A percentile compares a stretch with the other conserved stretches of the same genome.
Evolutionary conservation across 805 yeast species (phyloP).

Genomic region (Starmerella lactis-condensi): DNA sequence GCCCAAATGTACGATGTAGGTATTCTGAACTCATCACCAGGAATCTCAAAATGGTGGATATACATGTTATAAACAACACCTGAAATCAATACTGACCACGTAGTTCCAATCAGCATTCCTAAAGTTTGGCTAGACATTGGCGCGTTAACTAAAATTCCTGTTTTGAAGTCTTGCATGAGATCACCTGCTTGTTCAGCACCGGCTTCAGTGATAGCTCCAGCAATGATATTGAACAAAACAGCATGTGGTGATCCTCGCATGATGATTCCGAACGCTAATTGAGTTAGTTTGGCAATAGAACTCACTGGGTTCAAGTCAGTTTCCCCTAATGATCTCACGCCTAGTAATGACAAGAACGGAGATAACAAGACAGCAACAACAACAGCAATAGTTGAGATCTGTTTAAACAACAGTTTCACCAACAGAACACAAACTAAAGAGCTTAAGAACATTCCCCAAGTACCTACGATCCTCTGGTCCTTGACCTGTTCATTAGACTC

Average conservation of each 20-base stretch:
- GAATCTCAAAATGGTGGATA: constrained; percentile 66
- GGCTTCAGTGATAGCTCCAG: constrained; percentile 96
- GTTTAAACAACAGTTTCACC: constrained; percentile 43
- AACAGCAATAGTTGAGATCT: constrained; percentile 55
- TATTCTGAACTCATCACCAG: constrained; percentile 60
- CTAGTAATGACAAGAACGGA: constrained; percentile 59
- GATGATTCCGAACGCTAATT: constrained; percentile 64
- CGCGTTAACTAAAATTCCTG: constrained; percentile 82
- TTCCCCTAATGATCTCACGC: constrained; percentile 88
- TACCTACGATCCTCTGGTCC: constrained; percentile 8
- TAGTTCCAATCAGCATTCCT: constrained; percentile 77
- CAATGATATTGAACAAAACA: constrained; percentile 67
- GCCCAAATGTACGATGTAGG: constrained; percentile 97
- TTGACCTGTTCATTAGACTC: too few species aligned
- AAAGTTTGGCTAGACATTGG: constrained; percentile 80
- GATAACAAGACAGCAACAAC: constrained; percentile 56
- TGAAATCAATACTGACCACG: constrained; percentile 65
- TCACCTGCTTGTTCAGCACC: constrained; percentile 99
- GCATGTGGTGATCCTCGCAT: constrained; percentile 69
- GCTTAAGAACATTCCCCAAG: constrained; percentile 45
- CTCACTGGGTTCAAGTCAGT: constrained; percentile 93
- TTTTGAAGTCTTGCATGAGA: constrained; percentile 88
- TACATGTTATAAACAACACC: constrained; percentile 69
- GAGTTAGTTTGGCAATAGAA: constrained; percentile 90
- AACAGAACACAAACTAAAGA: constrained; percentile 48